Evolutionary conservation across 495 filamentous ascomycete genomes (phyloP), one percentile per base, ranked within the genome.

Genomic region (Penicillium waksmanii): DNA sequence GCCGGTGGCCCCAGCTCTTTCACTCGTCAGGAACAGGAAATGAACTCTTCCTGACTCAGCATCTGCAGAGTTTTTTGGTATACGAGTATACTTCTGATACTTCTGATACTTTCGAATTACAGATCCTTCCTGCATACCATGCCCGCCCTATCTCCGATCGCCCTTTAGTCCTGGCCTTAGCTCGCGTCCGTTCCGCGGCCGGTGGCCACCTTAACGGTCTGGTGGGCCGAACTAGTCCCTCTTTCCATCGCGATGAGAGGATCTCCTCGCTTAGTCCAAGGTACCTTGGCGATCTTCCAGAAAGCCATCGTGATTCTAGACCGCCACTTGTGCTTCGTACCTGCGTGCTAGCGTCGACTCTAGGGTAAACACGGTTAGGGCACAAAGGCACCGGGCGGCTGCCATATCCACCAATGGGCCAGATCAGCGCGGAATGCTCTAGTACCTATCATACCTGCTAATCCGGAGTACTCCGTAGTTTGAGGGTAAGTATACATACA

Each of bases 281-380:
- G 44, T 35, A 19, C 13, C 17, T 31, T 12, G 35, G 23, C 42
- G 46, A 40, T 36, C 53, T 66, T 67, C 58, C 44, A 64, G 65
- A 65, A 55, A 43, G 7, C 27, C 7, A 18, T 42, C 42, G 43
- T 40, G 46, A 57, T 56, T 60, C 65, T 63, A 65, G 54, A 64
- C 61, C 64, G 64, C 57, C 51, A 56, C 44, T 60, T 17, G 42
- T 35, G 55, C 38, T 53, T 52, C 40, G 63, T 66, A 66, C 63
- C 63, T 62, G 53, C 35, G 56, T 53, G 44, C 51, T 57, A 36
- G 55, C 13, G 43, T 49, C 6, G 27, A 46, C 42, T 17, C n/a
- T 46, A 46, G 36, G 12, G 12, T 38, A n/a, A 38, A 38, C 2
- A 38, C 36, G 36, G 15, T 38, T n/a, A 38, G 15, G 15, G 11